Percentiles rank a stretch among this genome's conserved stretches.
These are phyloP conservation scores for Musa troglodytarum DNA, from an alignment of 176 grass and related monocot species.

Conservation along the genomic window DNA sequence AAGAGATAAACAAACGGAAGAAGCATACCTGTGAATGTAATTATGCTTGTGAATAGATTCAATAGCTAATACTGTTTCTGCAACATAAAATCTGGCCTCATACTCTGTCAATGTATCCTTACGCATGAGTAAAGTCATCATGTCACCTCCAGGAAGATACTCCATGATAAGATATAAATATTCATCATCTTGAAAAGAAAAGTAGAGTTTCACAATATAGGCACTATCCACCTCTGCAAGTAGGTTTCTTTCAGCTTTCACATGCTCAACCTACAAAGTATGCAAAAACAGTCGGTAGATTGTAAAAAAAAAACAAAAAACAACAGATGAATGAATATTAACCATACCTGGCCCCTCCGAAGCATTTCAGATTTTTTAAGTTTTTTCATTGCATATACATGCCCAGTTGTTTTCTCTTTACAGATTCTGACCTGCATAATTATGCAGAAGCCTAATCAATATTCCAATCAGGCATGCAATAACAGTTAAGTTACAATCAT, in stretches of 20 bases:
- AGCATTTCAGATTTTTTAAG: conserved; percentile 83
- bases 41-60: conserved; percentile 78
- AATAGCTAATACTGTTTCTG: conserved; percentile 65
- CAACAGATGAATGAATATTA: conserved; percentile 14
- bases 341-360: conserved; percentile 59
- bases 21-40: conserved; percentile 65
- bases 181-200: conserved; percentile 73
- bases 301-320: neutral
- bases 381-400: conserved; percentile 84
- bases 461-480: neutral
- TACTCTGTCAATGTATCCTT: conserved; percentile 68
- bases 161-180: conserved; percentile 71
- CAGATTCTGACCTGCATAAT: conserved; percentile 65
- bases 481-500: neutral
- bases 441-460: conserved; percentile 7
- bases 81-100: conserved; percentile 66
- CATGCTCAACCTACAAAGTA: conserved; percentile 46
- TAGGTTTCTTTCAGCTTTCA: conserved; percentile 66
- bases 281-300: conserved; percentile 12
- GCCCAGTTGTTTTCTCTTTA: conserved; percentile 49
- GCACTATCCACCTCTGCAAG: conserved; percentile 69
- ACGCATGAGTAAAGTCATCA: conserved; percentile 76
- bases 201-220: conserved; percentile 75
- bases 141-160: conserved; percentile 81
- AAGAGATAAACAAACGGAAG: neutral